Conservation (phyloP, 495 filamentous ascomycete species). For the Penicillium chermesinum region DNA sequence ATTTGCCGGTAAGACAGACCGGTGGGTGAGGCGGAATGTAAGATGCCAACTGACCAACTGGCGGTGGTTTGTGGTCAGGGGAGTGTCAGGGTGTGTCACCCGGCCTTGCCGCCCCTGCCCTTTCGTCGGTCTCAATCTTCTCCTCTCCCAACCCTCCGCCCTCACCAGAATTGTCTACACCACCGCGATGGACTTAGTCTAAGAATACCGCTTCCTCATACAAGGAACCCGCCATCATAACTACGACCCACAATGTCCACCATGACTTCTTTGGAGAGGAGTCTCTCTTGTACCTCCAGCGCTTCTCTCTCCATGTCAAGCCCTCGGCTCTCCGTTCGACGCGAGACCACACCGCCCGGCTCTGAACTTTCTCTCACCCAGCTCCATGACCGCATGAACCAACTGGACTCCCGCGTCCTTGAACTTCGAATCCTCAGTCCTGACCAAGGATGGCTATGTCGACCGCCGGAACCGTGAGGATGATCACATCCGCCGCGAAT, state of each 20-base stretch:
- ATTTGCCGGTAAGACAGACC: neutral
- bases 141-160: neutral
- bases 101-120: constrained; percentile 7
- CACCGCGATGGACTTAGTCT: constrained; percentile 5
- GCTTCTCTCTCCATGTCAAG: constrained; percentile 38
- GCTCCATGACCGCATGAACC: constrained; percentile 36
- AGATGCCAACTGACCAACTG: constrained; percentile 2
- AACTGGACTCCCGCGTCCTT: constrained; percentile 35
- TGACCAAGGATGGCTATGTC: constrained; percentile 39
- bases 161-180: constrained; percentile 5
- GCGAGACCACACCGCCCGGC: constrained; percentile 32
- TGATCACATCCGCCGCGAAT: constrained; percentile 39
- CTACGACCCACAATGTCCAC: constrained; percentile 13
- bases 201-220: neutral
- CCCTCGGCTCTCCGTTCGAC: constrained; percentile 31
- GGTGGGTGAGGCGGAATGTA: neutral
- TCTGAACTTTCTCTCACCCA: constrained; percentile 31
- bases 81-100: constrained; percentile 7
- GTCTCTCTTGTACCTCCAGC: constrained; percentile 37
- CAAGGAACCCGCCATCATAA: neutral
- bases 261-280: constrained; percentile 41
- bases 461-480: constrained; percentile 42
- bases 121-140: constrained; percentile 8
- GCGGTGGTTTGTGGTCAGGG: neutral
- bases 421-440: constrained; percentile 33